Percentiles rank a stretch among this genome's conserved stretches.
These are phyloP conservation scores for Farysia itapuensis DNA, from an alignment of 1,284 basidiomycete species.

Conservation along the genomic window DNA sequence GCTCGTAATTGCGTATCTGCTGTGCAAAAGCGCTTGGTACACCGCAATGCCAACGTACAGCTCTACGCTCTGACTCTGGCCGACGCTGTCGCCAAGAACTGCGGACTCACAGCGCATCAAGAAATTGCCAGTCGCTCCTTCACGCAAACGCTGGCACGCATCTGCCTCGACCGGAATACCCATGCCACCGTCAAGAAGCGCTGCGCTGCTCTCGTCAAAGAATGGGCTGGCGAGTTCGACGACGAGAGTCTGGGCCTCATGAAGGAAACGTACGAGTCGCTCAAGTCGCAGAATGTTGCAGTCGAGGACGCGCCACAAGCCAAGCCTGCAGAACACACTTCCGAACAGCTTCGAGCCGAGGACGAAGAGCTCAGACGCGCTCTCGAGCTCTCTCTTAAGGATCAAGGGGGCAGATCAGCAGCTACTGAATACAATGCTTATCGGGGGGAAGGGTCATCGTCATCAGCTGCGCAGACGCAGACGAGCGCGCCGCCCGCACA, in stretches of 20 bases:
- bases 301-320: conserved; percentile 23
- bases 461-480: conserved; percentile 8
- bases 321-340: conserved; percentile 14
- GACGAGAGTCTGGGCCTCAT: conserved; percentile 83
- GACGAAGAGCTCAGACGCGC: conserved; percentile 57
- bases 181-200: conserved; percentile 83
- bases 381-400: conserved; percentile 52
- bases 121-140: conserved; percentile 89
- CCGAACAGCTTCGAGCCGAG: conserved; percentile 50
- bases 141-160: conserved; percentile 80
- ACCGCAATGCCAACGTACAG: conserved; percentile 95
- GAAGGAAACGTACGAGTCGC: conserved; percentile 80
- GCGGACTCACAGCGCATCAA: conserved; percentile 75
- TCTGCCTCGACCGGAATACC: conserved; percentile 87
- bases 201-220: conserved; percentile 72
- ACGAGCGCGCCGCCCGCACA: not conserved
- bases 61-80: conserved; percentile 75
- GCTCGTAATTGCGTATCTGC: conserved; percentile 83
- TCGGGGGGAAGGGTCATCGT: conserved; percentile 22
- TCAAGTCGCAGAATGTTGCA: conserved; percentile 70
- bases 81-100: conserved; percentile 74
- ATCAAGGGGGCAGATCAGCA: conserved; percentile 49
- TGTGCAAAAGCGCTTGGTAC: conserved; percentile 83
- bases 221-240: conserved; percentile 76
- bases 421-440: conserved; percentile 7